Percentiles rank a stretch among this genome's conserved stretches.
Evolutionary conservation across 2,329 filamentous ascomycete genomes (phyloP).

Genomic region (Beauveria sp.): DNA sequence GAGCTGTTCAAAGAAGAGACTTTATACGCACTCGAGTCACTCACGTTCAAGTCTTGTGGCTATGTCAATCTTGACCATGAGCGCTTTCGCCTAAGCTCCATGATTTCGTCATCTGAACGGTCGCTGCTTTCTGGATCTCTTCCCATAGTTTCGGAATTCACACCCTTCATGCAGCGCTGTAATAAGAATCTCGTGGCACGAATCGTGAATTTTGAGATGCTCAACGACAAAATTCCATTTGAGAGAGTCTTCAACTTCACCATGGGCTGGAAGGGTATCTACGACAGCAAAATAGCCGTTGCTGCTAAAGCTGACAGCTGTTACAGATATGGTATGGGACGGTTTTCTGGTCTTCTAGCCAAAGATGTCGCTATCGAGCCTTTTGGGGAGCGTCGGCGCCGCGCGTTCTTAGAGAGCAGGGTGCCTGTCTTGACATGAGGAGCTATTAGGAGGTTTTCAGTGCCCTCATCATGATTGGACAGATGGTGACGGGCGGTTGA

Average conservation of each 20-base stretch:
- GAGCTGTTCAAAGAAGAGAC: conserved; percentile 20
- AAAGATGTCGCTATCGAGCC: background rate
- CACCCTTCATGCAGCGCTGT: conserved; percentile 28
- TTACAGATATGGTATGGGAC: conserved; percentile 27
- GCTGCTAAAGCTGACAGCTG: conserved; percentile 30
- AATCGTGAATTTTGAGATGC: conserved; percentile 23
- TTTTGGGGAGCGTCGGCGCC: no score
- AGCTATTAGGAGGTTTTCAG: no score
- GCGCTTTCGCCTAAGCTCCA: conserved; percentile 28
- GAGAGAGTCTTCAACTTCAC: conserved; percentile 25
- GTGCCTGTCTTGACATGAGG: no score
- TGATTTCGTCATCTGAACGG: conserved; percentile 20
- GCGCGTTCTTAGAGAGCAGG: no score
- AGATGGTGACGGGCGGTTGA: no score
- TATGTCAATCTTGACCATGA: conserved; percentile 40
- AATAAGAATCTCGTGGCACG: conserved; percentile 28
- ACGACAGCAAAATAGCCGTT: conserved; percentile 21
- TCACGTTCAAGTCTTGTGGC: conserved; percentile 54
- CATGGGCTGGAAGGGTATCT: conserved; percentile 30
- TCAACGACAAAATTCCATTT: conserved; percentile 23
- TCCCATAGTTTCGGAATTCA: conserved; percentile 9
- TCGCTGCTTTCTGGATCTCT: background rate
- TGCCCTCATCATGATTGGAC: no score
- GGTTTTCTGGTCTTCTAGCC: background rate
- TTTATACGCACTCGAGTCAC: conserved; percentile 24